Percentiles rank a stretch among this genome's conserved stretches.
These are phyloP conservation scores for Emmonsiellopsis sp. DNA, from an alignment of 2,329 filamentous ascomycete species.

Conservation along the genomic window DNA sequence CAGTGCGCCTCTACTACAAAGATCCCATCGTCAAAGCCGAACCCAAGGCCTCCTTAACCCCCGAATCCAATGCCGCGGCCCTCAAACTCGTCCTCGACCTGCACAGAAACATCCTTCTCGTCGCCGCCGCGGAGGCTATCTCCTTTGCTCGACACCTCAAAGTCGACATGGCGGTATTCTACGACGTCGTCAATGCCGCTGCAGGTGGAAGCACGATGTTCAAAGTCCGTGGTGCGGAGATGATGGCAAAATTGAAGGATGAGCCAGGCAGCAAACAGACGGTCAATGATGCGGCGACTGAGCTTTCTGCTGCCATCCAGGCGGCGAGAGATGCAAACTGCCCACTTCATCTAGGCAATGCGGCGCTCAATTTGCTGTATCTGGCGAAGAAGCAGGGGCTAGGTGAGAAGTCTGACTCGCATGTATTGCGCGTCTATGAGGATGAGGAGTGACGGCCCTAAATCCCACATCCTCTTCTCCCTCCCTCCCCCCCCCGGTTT, in stretches of 20 bases:
- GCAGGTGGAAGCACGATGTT: slow-evolving; percentile 40
- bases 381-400: slow-evolving; percentile 23
- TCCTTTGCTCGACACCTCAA: slow-evolving; percentile 37
- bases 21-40: slow-evolving; percentile 32
- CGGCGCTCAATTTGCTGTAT: slow-evolving; percentile 25
- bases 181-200: slow-evolving; percentile 38
- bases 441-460: not conserved
- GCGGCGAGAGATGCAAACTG: slow-evolving; percentile 30
- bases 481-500: no score
- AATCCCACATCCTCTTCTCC: no score
- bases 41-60: slow-evolving; percentile 21
- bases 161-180: slow-evolving; percentile 37
- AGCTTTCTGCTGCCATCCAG: slow-evolving; percentile 34
- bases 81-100: slow-evolving; percentile 35
- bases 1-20: slow-evolving; percentile 44
- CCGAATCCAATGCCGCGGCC: slow-evolving; percentile 23
- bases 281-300: slow-evolving; percentile 27
- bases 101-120: slow-evolving; percentile 40
- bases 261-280: slow-evolving; percentile 24
- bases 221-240: slow-evolving; percentile 27
- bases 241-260: slow-evolving; percentile 22
- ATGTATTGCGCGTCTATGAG: slow-evolving; percentile 25
- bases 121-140: slow-evolving; percentile 40
- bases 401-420: slow-evolving; percentile 21
- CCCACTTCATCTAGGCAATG: slow-evolving; percentile 29